Base-by-base conservation (phyloP, 129 eudicot species). In the Kitagawia praeruptora region DNA sequence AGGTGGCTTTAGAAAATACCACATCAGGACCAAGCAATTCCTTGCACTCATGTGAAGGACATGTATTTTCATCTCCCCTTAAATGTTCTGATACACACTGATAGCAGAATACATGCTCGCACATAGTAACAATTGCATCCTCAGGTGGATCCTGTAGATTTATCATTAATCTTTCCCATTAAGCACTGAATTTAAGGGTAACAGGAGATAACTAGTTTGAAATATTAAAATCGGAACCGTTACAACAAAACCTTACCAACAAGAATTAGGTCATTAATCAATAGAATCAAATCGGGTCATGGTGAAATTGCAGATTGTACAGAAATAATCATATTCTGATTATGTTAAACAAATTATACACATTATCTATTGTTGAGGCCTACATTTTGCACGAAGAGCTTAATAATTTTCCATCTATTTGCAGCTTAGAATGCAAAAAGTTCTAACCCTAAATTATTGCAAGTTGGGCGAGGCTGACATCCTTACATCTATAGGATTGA, bases 101-200 rank as follows among this genome's bases (percentile, higher is more conserved):
- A 84, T 90, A 88, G 79, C 98, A 95, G 75, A 88, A 95, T 37
- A 95, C 98, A 79, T 95, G 98, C 75, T 92, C 93, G 63, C 98
- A 95, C 51, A 87, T 85, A 28, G 98, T 88, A 77, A 95, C 88
- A 70, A 95, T 90, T 61, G 94, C 96, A 92, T 95, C 95, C 83
- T 95, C 97, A 39, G 98, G 97, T 77, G 96, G 91, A 83, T 95
- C 98, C 98, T 95, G 87, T 46, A 75, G 8, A 75, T 75, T 75
- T 46, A 27, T n/a, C 61, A 75, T n/a, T 46, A 11, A 46, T 45
- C 19, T 14, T 51, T 75, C 4, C 46, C 19, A 75, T 46, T 13
- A 11, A 74, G 49, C 23, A 46, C 39, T 4, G 0, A 25, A 23
- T 44, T 47, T 14, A 42, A 74, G 13, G 77, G 56, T 5, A 46